Evolutionary conservation across 495 filamentous ascomycete genomes (phyloP), one percentile per base, ranked within the genome.

Genomic region (Podospora bellae-mahoneyi): DNA sequence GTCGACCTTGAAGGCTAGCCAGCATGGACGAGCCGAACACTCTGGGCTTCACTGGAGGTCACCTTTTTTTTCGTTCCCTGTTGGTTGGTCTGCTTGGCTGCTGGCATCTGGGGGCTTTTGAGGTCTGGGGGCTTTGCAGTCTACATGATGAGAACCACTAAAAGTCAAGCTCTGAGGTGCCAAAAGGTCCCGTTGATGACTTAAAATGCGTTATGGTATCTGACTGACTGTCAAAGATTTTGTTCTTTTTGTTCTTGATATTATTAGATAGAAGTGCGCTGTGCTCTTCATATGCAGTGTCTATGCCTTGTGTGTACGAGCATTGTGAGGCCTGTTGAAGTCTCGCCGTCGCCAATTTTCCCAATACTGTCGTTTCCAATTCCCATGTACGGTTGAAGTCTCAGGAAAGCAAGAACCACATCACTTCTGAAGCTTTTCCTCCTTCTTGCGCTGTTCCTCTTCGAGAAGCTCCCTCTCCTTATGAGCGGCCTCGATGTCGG

Each of bases 161-260:
- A 93, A 95, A 99, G 94, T 99, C 94, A 99, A 99, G 94, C 94
- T 91, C 94, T 90, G 92, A 98, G 86, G 64, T 66, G 59, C 69
- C 68, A 68, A 71, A 71, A 68, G 66, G 69, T 73, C 73, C 73
- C 76, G 72, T 76, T 90, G 92, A 90, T 83, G 86, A 89, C 85
- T 72, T 72, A 81, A 75, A 88, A 91, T 89, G 84, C 85, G 84
- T 91, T 90, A 91, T 88, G 85, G 87, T 92, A 93, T 94, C 92
- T 97, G 92, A 97, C 90, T 88, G 89, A 92, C 88, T 78, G 71
- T 68, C 65, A 65, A 71, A 60, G 56, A 28, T 34, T 60, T 63
- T 48, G n/a, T 62, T 69, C 71, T 56, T 57, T 64, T 60, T 64
- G 61, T 34, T 28, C 27, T 13, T 13, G 26, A 28, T 5, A 61